Percentiles rank a stretch among this genome's conserved stretches.
Evolutionary conservation across 2,329 filamentous ascomycete species (phyloP).

Genomic region (Cryphonectria naterciae): DNA sequence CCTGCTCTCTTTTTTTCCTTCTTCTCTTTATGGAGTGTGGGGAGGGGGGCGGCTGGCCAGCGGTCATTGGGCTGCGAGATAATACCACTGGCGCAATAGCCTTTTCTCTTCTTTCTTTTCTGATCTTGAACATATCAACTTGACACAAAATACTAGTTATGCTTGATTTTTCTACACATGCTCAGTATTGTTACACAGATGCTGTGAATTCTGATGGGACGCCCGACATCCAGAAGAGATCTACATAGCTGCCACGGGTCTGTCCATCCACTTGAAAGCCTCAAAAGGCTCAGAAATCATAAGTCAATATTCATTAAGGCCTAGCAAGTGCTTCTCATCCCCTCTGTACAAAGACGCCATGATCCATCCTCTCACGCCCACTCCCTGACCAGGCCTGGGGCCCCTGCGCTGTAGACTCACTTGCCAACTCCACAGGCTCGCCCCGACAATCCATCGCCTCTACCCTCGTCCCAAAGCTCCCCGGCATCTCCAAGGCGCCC

Average conservation of each 20-base stretch:
- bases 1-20: neutral
- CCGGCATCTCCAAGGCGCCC: neutral
- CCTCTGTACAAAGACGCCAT: neutral
- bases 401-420: neutral
- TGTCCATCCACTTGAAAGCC: neutral
- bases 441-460: neutral
- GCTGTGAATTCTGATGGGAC: neutral
- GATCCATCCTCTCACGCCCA: neutral
- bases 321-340: neutral
- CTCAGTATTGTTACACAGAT: neutral
- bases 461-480: neutral
- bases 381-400: neutral
- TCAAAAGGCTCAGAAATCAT: neutral
- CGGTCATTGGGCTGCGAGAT: conserved; percentile 3
- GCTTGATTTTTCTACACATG: neutral
- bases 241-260: neutral
- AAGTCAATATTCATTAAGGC: neutral
- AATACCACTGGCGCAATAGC: conserved; percentile 13
- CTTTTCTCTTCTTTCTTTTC: neutral
- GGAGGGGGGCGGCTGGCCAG: neutral
- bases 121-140: neutral
- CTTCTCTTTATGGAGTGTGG: neutral
- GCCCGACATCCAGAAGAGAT: neutral
- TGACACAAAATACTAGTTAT: neutral
- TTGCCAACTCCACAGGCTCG: neutral